These are phyloP conservation scores for Colletotrichum neosansevieriae DNA, from an alignment of 2,329 filamentous ascomycete genomes.

Conservation along the genomic window DNA sequence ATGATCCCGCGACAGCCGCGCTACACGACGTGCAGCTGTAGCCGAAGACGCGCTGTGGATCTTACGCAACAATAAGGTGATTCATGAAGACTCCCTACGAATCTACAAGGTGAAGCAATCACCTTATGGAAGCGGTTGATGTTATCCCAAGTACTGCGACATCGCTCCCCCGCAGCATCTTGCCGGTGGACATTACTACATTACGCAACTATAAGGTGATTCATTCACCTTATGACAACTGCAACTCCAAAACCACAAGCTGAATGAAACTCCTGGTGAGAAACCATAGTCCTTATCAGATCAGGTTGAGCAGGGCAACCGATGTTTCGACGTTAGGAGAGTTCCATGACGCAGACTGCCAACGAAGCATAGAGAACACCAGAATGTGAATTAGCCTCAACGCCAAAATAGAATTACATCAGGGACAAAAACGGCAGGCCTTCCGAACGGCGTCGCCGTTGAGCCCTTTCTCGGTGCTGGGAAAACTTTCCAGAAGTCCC, in stretches of 20 bases:
- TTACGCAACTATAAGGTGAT: no score
- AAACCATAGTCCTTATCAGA: slow-evolving; percentile 16
- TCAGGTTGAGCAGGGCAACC: slow-evolving; percentile 1
- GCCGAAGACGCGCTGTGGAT: not conserved
- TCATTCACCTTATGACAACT: not conserved
- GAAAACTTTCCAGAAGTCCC: not conserved
- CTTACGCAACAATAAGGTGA: slow-evolving; percentile 7
- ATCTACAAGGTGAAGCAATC: slow-evolving; percentile 1
- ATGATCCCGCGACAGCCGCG: not conserved
- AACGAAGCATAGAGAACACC: not conserved
- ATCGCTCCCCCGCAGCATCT: no score
- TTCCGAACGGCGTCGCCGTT: not conserved
- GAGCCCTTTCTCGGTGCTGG: slow-evolving; percentile 9
- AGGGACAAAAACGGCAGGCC: not conserved
- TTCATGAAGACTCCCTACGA: slow-evolving; percentile 3
- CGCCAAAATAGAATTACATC: not conserved
- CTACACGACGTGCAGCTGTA: slow-evolving; percentile 9
- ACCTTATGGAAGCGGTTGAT: not conserved
- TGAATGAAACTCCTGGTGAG: not conserved
- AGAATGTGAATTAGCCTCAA: not conserved
- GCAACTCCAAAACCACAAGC: not conserved
- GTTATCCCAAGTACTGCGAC: not conserved
- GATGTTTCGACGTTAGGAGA: not conserved
- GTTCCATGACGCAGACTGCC: slow-evolving; percentile 3
- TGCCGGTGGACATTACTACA: no score